Base-by-base conservation (phyloP, 2,329 filamentous ascomycete genomes). In the Cercospora sesami region DNA sequence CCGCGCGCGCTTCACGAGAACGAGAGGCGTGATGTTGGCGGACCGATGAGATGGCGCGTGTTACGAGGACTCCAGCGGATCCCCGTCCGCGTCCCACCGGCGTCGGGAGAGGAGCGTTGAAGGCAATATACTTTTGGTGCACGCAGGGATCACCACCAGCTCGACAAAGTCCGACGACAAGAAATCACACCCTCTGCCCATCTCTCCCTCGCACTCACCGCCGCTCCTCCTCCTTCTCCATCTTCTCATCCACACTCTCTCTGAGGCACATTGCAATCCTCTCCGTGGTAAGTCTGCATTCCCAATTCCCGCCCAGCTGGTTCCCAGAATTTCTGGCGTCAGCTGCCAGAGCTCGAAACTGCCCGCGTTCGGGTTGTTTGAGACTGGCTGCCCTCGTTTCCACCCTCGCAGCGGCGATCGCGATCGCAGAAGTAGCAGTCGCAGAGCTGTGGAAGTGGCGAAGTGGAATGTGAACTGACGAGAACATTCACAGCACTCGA, bases 301-400 rank as follows among this genome's bases (percentile, higher is more conserved):
- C 26, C 33, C 23, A 16, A 57, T 30, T 23, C 16, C 21, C 23
- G 21, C 23, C 53, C 53, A 1, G 53, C 23, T n/a, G 23, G 53
- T 21, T 26, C 39, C 60, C 14, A 30, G 60, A 31, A 31, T n/a
- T 63, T 51, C 42, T 48, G 60, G 7, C 59, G 59, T 42, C 31
- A 60, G 28, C 28, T 59, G 48, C 33, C 57, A 23, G 33, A 61
- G 60, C 39, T 62, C 42, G 36, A 62, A 62, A 62, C 60, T 48
- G 36, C 60, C 60, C 36, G 60, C 28, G 60, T 45, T 45, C 60
- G 60, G 60, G 60, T 62, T 28, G 60, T 51, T 48, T 45, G 60
- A 62, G 39, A 18, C 42, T 30, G 31, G 21, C 48, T 16, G 53
- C 53, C 18, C 18, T 2, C 45, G 45, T 51, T 23, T 16, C 23